These are phyloP conservation scores for Populus hybrid DNA, from an alignment of 441 rosid species.

Conservation along the genomic window DNA sequence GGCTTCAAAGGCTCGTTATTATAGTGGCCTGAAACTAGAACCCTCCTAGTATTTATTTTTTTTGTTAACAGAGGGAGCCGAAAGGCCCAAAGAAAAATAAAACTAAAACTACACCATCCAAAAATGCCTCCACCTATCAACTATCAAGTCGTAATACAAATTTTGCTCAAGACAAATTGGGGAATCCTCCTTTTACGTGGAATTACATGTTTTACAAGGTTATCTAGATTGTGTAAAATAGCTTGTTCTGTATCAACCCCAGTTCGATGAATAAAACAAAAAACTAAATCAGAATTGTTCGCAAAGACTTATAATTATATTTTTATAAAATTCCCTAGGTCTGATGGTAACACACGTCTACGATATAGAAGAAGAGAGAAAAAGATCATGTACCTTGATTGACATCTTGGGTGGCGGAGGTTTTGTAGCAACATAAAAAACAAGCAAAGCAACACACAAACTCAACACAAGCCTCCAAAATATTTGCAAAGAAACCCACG, in stretches of 20 bases:
- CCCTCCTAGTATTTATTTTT: too few species aligned
- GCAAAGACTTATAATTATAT: not conserved
- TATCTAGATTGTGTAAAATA: not conserved
- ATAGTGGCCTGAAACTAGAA: too few species aligned
- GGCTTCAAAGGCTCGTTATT: too few species aligned
- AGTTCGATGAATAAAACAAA: not conserved
- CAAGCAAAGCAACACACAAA: slow-evolving; percentile 66
- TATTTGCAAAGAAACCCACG: slow-evolving; percentile 64
- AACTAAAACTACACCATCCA: too few species aligned
- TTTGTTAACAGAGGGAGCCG: too few species aligned
- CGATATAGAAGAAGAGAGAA: not conserved
- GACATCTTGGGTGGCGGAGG: slow-evolving; percentile 71
- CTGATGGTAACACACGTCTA: not conserved
- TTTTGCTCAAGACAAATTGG: too few species aligned
- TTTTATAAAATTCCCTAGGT: too few species aligned
- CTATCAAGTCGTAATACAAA: too few species aligned
- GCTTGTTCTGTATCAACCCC: not conserved
- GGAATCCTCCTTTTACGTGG: not conserved
- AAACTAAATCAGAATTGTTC: not conserved
- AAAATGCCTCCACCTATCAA: too few species aligned
- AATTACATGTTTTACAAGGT: not conserved
- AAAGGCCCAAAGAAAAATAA: too few species aligned
- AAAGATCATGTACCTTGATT: slow-evolving; percentile 44
- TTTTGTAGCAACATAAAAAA: slow-evolving; percentile 70
- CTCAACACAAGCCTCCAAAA: slow-evolving; percentile 72